Evolutionary conservation across 768 basidiomycete genomes (phyloP), one percentile per base, ranked within the genome.

Genomic region (Jaapia argillacea): DNA sequence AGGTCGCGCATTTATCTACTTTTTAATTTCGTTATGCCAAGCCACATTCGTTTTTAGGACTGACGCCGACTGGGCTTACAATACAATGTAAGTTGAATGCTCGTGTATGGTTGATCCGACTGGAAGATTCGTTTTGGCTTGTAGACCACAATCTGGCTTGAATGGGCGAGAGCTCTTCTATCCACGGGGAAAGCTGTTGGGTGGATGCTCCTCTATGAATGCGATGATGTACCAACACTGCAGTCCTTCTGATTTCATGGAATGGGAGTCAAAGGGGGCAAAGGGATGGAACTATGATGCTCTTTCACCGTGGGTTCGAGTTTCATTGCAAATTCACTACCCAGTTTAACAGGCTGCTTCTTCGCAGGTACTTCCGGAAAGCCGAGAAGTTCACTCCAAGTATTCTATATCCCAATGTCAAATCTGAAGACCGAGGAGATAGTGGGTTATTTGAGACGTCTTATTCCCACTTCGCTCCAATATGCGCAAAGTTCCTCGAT

Each of bases 161-260:
- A 7, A 21, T 21, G 23, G 23, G 6, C 21, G 36, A 10, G 27
- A 22, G 21, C n/a, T 41, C 4, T 22, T 14, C 24, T 48, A 38
- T 16, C 23, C 36, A 2, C 48, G 44, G 21, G 82, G 62, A 1
- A 83, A 77, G 53, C 63, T 86, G 55, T 69, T 87, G 4, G 84
- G 84, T 20, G 84, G 84, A 54, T 86, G 84, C 45, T 77, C 79
- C 4, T 68, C 78, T 2, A 72, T 83, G 38, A 85, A 86, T 51
- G 82, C 81, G 1, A 58, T 61, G 56, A 66, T 75, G 71, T 67
- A 53, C 33, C 83, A 85, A 12, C 74, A 73, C 23, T 79, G 79
- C 18, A 66, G 77, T 21, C 81, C 83, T 3, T 72, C 72, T 1
- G 83, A 85, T 52, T 84, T 75, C 43, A 75, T 83, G 49, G 73